Evolutionary conservation across 108 stramenopile species (phyloP).

Genomic region (Skeletonema menzelii): DNA sequence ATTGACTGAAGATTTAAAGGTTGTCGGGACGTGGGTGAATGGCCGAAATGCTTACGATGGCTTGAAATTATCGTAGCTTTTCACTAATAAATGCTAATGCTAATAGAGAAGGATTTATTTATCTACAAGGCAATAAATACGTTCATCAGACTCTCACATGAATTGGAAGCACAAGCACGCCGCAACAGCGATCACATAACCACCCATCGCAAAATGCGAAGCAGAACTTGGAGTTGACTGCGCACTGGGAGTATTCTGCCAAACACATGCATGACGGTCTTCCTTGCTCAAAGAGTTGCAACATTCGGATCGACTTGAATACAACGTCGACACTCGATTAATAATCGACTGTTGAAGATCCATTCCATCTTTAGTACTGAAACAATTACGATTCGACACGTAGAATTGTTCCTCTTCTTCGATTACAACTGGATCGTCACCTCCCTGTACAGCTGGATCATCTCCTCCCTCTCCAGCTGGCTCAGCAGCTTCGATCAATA

Average conservation of each 20-base stretch:
- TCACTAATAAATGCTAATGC: background rate
- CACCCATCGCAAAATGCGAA: background rate
- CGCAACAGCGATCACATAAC: background rate
- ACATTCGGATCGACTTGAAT: background rate
- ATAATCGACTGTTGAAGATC: too few species aligned
- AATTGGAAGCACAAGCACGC: background rate
- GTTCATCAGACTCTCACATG: background rate
- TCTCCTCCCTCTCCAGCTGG: background rate
- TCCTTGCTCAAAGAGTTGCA: background rate
- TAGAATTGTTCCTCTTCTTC: background rate
- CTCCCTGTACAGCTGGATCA: too few species aligned
- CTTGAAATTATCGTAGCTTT: background rate
- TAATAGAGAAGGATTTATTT: background rate
- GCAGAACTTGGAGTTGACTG: background rate
- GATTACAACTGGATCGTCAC: background rate
- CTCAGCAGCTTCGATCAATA: background rate
- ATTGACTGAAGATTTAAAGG: conserved; percentile 24
- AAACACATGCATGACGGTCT: background rate
- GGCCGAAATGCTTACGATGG: conserved; percentile 16
- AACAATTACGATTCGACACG: background rate
- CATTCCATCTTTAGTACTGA: background rate
- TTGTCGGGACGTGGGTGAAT: conserved; percentile 25
- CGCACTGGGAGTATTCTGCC: background rate
- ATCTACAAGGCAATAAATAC: background rate
- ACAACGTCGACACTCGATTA: background rate